A percentile compares a stretch with the other conserved stretches of the same genome.
Conservation (phyloP, 768 basidiomycete genomes). For the Dacryopinax spathularia region DNA sequence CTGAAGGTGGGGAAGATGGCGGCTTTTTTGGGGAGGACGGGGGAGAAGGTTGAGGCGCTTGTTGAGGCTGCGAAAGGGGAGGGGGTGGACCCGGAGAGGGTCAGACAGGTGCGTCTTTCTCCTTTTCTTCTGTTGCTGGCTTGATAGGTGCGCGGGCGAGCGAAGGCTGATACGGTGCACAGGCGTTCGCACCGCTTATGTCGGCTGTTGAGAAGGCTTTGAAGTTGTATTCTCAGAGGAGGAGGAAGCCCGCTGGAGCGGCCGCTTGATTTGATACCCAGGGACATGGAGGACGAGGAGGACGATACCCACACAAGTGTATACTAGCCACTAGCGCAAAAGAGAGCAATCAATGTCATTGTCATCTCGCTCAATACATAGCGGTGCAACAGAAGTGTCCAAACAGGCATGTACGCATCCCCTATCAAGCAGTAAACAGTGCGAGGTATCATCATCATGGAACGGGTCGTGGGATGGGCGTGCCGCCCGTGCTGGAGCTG, state of each 20-base stretch:
- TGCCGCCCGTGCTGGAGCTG: slow-evolving; percentile 3
- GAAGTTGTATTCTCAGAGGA: neutral
- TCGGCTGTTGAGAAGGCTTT: neutral
- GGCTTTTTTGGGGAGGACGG: slow-evolving; percentile 61
- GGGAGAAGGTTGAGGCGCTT: slow-evolving; percentile 69
- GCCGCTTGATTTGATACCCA: neutral
- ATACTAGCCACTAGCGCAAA: neutral
- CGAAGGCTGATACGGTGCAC: neutral
- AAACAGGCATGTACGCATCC: neutral
- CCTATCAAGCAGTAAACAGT: neutral
- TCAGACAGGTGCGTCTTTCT: slow-evolving; percentile 44
- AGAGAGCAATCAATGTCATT: neutral
- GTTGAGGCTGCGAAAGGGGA: slow-evolving; percentile 45
- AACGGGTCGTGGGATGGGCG: neutral
- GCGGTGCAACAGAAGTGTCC: neutral
- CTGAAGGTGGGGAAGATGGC: slow-evolving; percentile 81
- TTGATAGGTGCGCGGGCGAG: neutral
- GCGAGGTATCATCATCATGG: neutral
- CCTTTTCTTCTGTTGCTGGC: neutral
- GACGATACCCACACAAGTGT: neutral
- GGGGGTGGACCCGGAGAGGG: slow-evolving; percentile 45
- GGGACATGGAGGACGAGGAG: neutral
- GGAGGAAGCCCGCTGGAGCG: neutral
- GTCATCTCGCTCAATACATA: neutral
- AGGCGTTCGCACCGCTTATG: neutral